A percentile compares a stretch with the other conserved stretches of the same genome.
Conservation (phyloP, 2,329 filamentous ascomycete species). For the Penicillium sp. region DNA sequence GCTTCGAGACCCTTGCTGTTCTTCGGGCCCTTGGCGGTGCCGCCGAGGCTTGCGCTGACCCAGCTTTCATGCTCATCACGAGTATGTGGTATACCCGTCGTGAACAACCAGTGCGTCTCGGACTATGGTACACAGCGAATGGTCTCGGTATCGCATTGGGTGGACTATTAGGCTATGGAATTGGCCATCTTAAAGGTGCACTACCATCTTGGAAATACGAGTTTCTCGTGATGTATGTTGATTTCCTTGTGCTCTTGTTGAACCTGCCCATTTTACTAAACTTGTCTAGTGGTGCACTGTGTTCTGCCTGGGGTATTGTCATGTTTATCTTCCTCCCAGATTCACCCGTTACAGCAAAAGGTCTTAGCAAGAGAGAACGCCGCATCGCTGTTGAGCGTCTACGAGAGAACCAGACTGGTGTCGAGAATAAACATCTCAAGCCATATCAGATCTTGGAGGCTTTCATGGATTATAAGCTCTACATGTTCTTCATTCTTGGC, state of each 20-base stretch:
- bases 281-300: slow-evolving; percentile 47
- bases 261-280: not conserved
- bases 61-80: slow-evolving; percentile 63
- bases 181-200: slow-evolving; percentile 57
- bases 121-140: slow-evolving; percentile 59
- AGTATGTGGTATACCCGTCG: slow-evolving; percentile 64
- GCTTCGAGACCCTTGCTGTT: slow-evolving; percentile 55
- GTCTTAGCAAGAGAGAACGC: slow-evolving; percentile 51
- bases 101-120: slow-evolving; percentile 61
- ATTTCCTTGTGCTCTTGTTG: not conserved
- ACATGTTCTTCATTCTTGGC: slow-evolving; percentile 55
- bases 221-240: slow-evolving; percentile 58
- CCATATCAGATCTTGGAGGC: slow-evolving; percentile 56
- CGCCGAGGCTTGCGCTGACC: slow-evolving; percentile 57
- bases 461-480: slow-evolving; percentile 58
- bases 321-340: slow-evolving; percentile 59
- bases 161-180: slow-evolving; percentile 57
- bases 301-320: slow-evolving; percentile 58
- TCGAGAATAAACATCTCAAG: slow-evolving; percentile 57
- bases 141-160: slow-evolving; percentile 59
- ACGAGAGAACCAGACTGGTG: slow-evolving; percentile 57
- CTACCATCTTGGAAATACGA: slow-evolving; percentile 65
- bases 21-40: slow-evolving; percentile 57
- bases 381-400: slow-evolving; percentile 56
- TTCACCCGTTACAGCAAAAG: slow-evolving; percentile 54